phyloP scores from a whole-genome alignment of 768 basidiomycete genomes.

The Terana coerulea region DNA sequence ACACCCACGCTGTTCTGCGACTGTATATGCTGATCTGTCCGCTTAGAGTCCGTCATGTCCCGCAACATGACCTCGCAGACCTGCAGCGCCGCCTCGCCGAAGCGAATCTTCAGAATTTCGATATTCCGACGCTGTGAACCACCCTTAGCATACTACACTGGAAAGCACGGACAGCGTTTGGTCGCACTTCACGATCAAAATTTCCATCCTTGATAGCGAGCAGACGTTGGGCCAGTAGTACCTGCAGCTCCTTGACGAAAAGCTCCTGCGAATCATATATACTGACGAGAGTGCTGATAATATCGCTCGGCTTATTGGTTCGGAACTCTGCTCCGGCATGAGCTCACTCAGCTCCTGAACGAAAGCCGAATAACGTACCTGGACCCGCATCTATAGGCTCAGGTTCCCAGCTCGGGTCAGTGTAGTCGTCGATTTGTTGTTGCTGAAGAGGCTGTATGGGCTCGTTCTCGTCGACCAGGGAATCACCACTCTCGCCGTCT shows the following conservation, averaged over 20 bases:
- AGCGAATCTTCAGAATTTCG: constrained; percentile 92
- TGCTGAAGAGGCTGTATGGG: constrained; percentile 73
- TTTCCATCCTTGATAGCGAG: constrained; percentile 78
- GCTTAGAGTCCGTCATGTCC: constrained; percentile 93
- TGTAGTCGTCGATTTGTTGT: constrained; percentile 78
- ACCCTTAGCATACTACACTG: background rate
- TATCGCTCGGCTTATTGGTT: constrained; percentile 86
- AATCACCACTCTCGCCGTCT: constrained; percentile 76
- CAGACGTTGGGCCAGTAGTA: constrained; percentile 83
- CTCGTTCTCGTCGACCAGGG: constrained; percentile 82
- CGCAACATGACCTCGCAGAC: constrained; percentile 98
- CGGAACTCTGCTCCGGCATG: constrained; percentile 70
- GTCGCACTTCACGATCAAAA: constrained; percentile 59
- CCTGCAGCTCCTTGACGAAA: constrained; percentile 93
- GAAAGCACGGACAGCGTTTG: background rate
- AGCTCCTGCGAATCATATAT: constrained; percentile 97
- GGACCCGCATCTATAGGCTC: constrained; percentile 97
- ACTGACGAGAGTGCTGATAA: constrained; percentile 93
- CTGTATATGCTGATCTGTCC: constrained; percentile 86
- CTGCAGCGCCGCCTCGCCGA: constrained; percentile 89
- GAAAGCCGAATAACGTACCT: constrained; percentile 38
- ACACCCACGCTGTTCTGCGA: constrained; percentile 41
- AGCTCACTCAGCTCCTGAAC: background rate
- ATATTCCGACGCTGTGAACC: constrained; percentile 74
- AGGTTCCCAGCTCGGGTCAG: constrained; percentile 91